A percentile compares a stretch with the other conserved stretches of the same genome.
Conservation (phyloP, 2,329 filamentous ascomycete species). For the Monilinia vaccinii-corymbosi region DNA sequence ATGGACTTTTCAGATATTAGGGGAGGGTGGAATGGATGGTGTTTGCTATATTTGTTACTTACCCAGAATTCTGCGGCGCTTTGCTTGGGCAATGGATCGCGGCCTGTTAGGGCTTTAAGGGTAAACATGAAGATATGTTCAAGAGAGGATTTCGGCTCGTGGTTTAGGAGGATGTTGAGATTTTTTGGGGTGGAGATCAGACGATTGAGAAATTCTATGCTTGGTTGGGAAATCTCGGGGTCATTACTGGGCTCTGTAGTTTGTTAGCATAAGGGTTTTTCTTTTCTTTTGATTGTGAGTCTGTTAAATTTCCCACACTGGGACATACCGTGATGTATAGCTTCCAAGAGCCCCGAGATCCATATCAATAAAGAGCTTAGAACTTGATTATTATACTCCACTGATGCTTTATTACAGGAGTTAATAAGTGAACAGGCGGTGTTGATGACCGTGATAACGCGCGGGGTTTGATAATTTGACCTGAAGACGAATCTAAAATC, state of each 20-base stretch:
- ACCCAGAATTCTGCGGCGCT: conserved; percentile 71
- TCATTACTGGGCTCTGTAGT: conserved; percentile 49
- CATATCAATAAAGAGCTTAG: conserved; percentile 49
- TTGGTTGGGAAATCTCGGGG: conserved; percentile 62
- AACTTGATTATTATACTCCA: conserved; percentile 38
- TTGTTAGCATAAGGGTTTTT: conserved; percentile 5
- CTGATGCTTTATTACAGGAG: conserved; percentile 42
- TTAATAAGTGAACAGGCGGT: conserved; percentile 63
- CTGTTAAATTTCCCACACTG: neutral
- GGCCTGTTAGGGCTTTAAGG: conserved; percentile 58
- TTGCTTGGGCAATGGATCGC: conserved; percentile 66
- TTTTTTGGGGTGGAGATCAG: conserved; percentile 46
- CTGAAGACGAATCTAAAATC: conserved; percentile 46
- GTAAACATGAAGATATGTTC: conserved; percentile 65
- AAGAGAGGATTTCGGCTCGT: conserved; percentile 46
- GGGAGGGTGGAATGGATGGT: neutral
- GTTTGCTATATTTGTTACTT: conserved; percentile 12
- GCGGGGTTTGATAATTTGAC: conserved; percentile 49
- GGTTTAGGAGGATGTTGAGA: conserved; percentile 49
- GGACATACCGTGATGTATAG: conserved; percentile 44
- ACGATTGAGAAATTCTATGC: conserved; percentile 61
- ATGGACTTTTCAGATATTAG: neutral
- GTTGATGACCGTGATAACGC: conserved; percentile 59
- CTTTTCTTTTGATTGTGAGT: neutral
- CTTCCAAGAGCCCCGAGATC: conserved; percentile 52